These are phyloP conservation scores for Termitomyces sp. DNA, from an alignment of 768 basidiomycete species.

Conservation along the genomic window DNA sequence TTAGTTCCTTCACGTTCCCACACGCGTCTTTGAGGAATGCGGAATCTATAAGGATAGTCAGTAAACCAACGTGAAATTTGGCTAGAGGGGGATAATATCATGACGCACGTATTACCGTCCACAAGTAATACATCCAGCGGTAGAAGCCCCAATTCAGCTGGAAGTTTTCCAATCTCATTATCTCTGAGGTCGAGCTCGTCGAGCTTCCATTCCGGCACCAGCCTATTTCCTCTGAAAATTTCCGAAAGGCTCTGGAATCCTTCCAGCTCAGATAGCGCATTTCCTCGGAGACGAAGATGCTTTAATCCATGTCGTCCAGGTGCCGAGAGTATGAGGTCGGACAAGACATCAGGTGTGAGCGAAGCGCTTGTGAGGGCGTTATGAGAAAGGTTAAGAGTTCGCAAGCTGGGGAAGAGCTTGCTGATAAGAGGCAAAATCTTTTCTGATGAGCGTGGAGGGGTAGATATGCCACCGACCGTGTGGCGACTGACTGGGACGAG, in stretches of 20 bases:
- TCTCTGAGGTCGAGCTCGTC: conserved; percentile 83
- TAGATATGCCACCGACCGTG: conserved; percentile 28
- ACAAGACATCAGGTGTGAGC: conserved; percentile 45
- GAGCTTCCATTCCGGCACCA: conserved; percentile 66
- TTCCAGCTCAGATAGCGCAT: conserved; percentile 57
- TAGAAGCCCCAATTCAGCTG: conserved; percentile 67
- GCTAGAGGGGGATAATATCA: neutral
- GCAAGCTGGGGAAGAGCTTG: conserved; percentile 67
- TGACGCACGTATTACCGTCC: conserved; percentile 77
- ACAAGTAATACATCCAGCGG: conserved; percentile 81
- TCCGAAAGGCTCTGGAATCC: conserved; percentile 62
- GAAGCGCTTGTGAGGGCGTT: conserved; percentile 59
- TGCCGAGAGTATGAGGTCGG: conserved; percentile 48
- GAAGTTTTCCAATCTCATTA: conserved; percentile 72
- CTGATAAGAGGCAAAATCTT: conserved; percentile 57
- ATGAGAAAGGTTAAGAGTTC: conserved; percentile 72
- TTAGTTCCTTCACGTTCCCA: conserved; percentile 90
- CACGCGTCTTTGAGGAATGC: conserved; percentile 73
- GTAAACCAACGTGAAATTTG: neutral
- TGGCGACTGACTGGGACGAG: conserved; percentile 44
- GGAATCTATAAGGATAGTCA: conserved; percentile 49
- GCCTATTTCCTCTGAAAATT: conserved; percentile 61
- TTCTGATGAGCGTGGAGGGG: conserved; percentile 46
- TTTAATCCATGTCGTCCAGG: conserved; percentile 51
- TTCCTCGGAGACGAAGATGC: conserved; percentile 68